These are phyloP conservation scores for Echeveria elegans DNA, from an alignment of 164 flowering plant species.

Conservation along the genomic window DNA sequence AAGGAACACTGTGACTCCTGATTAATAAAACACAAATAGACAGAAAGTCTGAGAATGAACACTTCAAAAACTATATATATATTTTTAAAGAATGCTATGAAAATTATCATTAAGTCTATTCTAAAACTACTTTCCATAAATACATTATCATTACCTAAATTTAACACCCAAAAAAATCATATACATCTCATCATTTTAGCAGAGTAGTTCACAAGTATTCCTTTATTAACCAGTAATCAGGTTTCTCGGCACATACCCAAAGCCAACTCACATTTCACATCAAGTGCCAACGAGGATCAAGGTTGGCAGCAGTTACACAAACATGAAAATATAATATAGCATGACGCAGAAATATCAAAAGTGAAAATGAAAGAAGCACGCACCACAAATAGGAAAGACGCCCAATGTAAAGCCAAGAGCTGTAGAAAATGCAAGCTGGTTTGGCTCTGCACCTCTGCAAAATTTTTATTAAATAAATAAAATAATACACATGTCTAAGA, in stretches of 20 bases:
- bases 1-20: constrained; percentile 81
- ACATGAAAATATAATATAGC: background rate
- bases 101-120: too few species aligned
- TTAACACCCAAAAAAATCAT: too few species aligned
- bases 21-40: constrained; percentile 17
- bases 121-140: too few species aligned
- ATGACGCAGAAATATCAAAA: background rate
- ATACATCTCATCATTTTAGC: too few species aligned
- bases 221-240: background rate
- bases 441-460: constrained; percentile 78
- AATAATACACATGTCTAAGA: too few species aligned
- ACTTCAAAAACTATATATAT: too few species aligned
- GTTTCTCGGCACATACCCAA: background rate
- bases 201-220: background rate
- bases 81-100: too few species aligned
- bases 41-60: too few species aligned
- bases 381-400: constrained; percentile 85
- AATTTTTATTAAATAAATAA: too few species aligned
- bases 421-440: constrained; percentile 76
- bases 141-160: too few species aligned
- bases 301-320: too few species aligned
- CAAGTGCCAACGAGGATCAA: too few species aligned
- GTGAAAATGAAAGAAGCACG: constrained; percentile 7
- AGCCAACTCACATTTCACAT: background rate
- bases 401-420: constrained; percentile 87